Evolutionary conservation across 345 rosid genomes (phyloP), one percentile per base, ranked within the genome.

Genomic region (Fremontodendron californicum): DNA sequence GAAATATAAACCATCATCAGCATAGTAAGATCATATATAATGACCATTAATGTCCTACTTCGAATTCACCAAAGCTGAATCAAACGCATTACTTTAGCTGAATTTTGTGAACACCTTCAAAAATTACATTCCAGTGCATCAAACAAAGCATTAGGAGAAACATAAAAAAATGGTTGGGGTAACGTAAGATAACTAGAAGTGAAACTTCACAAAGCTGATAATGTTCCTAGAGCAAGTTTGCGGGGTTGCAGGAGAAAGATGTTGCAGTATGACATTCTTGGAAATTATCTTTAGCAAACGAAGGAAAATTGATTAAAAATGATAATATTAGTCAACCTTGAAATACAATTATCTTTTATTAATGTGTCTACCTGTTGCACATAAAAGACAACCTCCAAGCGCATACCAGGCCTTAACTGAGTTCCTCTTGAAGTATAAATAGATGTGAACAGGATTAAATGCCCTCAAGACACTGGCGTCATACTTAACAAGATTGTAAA

Each of bases 361-460:
- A 49, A 57, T 55, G 37, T 65, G 62, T 63, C 76, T 87, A 96
- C 98, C 98, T 86, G 99, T 94, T 78, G 94, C 99, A 80, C 98
- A 91, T 62, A 96, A 96, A 85, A 96, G 87, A 90, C 99, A 96
- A 78, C 99, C 98, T 68, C 99, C 99, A 49, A 96, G 98, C 5
- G 99, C 90, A 81, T 82, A 91, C 99, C 98, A 96, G 54, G 96
- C 99, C 75, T 89, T 89, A 54, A 80, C 76, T 48, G 98, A 31
- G 65, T 61, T 94, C 83, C 97, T 84, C 88, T 96, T 82, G 90
- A 94, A 96, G 84, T 85, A 96, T 81, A 74, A 90, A 88, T 93
- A 96, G 81, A 96, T 90, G 76, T 96, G 89, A 82, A 90, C 71
- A 23, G 99, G 99, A 86, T 93, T 93, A 81, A 96, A 94, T 71